Base-by-base conservation (phyloP, 2,329 filamentous ascomycete genomes). In the Fusarium agapanthi region DNA sequence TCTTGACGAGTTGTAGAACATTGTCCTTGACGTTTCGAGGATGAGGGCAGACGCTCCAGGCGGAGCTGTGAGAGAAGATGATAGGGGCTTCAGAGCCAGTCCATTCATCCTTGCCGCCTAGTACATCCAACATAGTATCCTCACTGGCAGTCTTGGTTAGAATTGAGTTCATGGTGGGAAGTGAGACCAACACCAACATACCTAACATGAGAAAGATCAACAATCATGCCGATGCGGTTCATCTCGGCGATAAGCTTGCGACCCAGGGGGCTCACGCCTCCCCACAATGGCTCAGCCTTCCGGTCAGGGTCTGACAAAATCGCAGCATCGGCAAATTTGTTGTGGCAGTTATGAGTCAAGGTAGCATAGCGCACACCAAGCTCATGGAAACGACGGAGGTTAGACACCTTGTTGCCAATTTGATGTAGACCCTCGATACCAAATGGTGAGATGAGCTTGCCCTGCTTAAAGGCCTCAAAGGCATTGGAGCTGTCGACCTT, bases 171-270 rank as follows among this genome's bases (percentile, higher is more conserved):
- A 12, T 24, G 8, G 18, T 5, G 13, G 30, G n/a, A 24, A 32
- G 13, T n/a, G 9, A 28, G 6, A 35, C 35, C 12, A 34, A 66
- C 59, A 35, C 24, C 12, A 34, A 66, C 59, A 44, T 63, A 82
- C 82, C 83, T 89, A 9, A 86, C 85, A 80, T 98, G 95, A 12
- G 93, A 88, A 40, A 98, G 86, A 79, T 98, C 95, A 44, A 98
- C 93, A n/a, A 98, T 90, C 91, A 98, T 95, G 32, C 95, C 95
- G 5, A 98, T 85, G 7, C 95, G 89, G 80, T 98, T 98, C 95
- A 98, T 98, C 84, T 98, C 95, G 40, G 86, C 86, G 48, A 98
- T 86, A 1, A 98, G 83, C 18, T 86, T 80, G 57, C 89, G 88
- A 9, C 95, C 95, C 3, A 87, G 86, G 2, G 87, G 84, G 66